Base-by-base conservation (phyloP, 495 filamentous ascomycete genomes). In the Annulohypoxylon stygium region DNA sequence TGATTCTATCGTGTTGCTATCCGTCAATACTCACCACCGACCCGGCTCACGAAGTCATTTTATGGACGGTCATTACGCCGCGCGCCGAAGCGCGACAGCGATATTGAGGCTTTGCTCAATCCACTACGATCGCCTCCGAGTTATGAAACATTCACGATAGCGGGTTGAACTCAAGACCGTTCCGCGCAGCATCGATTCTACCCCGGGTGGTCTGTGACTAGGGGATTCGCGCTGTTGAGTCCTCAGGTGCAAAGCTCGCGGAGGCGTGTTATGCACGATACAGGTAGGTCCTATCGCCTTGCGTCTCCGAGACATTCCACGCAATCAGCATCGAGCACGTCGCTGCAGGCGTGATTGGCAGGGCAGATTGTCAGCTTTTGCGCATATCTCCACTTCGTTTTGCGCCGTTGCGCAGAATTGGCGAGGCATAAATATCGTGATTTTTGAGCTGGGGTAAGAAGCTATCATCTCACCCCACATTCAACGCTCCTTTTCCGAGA, bases 341-440 rank as follows among this genome's bases (percentile, higher is more conserved):
- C 67, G 53, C 70, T 73, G 69, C 68, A 72, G 50, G 18, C 33
- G 53, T 71, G 69, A 71, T 72, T 71, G 73, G 73, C 33, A 71
- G 69, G 25, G 50, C 20, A 69, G 20, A 18, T 41, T 54, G 63
- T 72, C 65, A 71, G 69, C 64, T 58, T 54, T 54, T 72, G 73
- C 69, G 71, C 74, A 66, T 65, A 70, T 61, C 76, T 72, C 76
- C 76, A 70, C 61, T 58, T 72, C 60, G 70, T 68, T 76, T 76
- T 78, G 76, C 76, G 76, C 74, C 45, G 37, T 69, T 51, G 76
- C 76, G 76, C 76, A 78, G 74, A 78, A 72, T 11, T 55, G 61
- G 55, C 50, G 60, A 65, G 60, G 64, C 57, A 75, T 78, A 78
- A 76, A 72, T 76, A 74, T 34, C 53, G 36, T 39, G 18, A 34